These are phyloP conservation scores for Candida morakotiae DNA, from an alignment of 805 yeast species.

Conservation along the genomic window DNA sequence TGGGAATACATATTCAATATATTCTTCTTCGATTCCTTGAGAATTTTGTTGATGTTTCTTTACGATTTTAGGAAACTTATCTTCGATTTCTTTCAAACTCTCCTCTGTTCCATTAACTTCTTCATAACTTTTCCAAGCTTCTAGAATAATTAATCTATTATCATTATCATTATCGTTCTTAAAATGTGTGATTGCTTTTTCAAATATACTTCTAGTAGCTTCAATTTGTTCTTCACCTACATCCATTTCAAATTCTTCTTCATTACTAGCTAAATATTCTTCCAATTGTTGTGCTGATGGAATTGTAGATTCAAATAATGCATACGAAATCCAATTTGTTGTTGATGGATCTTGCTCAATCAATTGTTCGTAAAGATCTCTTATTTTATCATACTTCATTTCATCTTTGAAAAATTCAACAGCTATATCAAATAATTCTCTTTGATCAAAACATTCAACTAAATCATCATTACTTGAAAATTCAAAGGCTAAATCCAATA, in stretches of 20 bases:
- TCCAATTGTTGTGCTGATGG: conserved; percentile 54
- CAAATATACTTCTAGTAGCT: conserved; percentile 54
- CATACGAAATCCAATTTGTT: conserved; percentile 56
- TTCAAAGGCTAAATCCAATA: conserved; percentile 51
- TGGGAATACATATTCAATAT: conserved; percentile 62
- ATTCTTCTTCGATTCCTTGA: conserved; percentile 49
- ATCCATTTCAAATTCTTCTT: conserved; percentile 48
- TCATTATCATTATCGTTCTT: conserved; percentile 32
- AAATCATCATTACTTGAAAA: conserved; percentile 20
- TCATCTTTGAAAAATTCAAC: conserved; percentile 63
- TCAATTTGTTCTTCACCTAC: conserved; percentile 48
- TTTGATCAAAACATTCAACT: conserved; percentile 25
- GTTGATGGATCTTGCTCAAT: conserved; percentile 22
- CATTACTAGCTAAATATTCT: conserved; percentile 40
- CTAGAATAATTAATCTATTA: conserved; percentile 49
- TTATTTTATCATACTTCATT: conserved; percentile 52
- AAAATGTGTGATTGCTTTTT: conserved; percentile 46
- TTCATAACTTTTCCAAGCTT: conserved; percentile 67
- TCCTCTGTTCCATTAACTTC: conserved; percentile 50
- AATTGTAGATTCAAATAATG: conserved; percentile 65
- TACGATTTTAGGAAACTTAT: conserved; percentile 52
- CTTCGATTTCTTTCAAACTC: conserved; percentile 29
- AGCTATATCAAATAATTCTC: conserved; percentile 25
- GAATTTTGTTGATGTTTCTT: conserved; percentile 39
- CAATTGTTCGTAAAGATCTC: conserved; percentile 44